Base-by-base conservation (phyloP, 2,329 filamentous ascomycete species). In the Aspergillus novoparasiticus region DNA sequence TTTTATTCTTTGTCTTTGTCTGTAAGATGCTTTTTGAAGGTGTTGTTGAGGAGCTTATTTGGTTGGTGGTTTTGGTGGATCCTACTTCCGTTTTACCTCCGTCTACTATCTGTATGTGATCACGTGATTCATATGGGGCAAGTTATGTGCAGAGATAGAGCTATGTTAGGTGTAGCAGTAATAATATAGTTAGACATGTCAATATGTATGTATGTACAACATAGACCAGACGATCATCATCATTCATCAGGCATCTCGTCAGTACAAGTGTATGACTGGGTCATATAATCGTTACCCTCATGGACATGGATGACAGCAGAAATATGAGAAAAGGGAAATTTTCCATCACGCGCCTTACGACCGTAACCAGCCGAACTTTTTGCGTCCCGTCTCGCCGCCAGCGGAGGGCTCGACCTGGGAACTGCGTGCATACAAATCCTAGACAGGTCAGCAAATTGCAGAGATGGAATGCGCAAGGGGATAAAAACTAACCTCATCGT, bases 401-500 rank as follows among this genome's bases (percentile, higher is more conserved):
- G 71, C 72, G 39, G 83, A 80, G 32, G 83, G 83, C 71, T 84
- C 83, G 58, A 87, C 77, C 60, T 84, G 81, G 61, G 84, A 79
- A 70, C 86, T 88, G 66, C 86, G 84, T 53, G 85, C 82, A 73
- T 86, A 88, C 41, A 88, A 79, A 62, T 86, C 85, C 86, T 88
- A 65, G 41, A 1, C 1, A 34, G 41, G 55, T 71, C 53, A 70
- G 59, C 63, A 45, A 59, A 14, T 57, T 60, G 34, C 28, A 12
- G 36, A 34, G n/a, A 16, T 54, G 12, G 45, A 16, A 51, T 16
- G 57, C 8, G 14, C 53, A 12, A 23, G n/a, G 45, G 54, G 26
- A 53, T 11, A 28, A 8, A 23, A 50, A 81, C 89, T 81, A 79
- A 96, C 94, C 82, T 97, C 94, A 71, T 96, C 93, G 79, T 97